A percentile compares a stretch with the other conserved stretches of the same genome.
These are phyloP conservation scores for Hansenula sp. DNA, from an alignment of 1,139 yeast species.

Conservation along the genomic window DNA sequence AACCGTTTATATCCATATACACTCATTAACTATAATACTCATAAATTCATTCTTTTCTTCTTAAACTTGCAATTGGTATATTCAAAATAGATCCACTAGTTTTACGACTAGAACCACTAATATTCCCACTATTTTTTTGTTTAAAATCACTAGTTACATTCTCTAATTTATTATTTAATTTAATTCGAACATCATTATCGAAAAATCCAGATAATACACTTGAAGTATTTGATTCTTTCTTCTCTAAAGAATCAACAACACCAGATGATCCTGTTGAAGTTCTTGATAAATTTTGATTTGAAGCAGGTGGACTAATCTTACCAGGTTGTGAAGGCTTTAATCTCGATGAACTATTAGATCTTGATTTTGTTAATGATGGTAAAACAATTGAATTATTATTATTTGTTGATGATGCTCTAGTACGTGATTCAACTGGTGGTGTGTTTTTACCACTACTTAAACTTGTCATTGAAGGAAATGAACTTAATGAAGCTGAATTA, in stretches of 20 bases:
- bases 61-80: constrained; percentile 19
- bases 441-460: constrained; percentile 14
- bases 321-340: constrained; percentile 9
- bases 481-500: constrained; percentile 8
- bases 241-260: background rate
- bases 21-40: background rate
- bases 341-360: constrained; percentile 17
- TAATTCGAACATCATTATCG: constrained; percentile 10
- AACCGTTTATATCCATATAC: too few species aligned
- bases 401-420: background rate
- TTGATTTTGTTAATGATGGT: constrained; percentile 14
- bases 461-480: constrained; percentile 21
- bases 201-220: background rate
- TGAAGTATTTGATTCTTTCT: background rate
- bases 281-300: constrained; percentile 4
- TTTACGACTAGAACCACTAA: constrained; percentile 3
- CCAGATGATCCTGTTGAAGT: background rate
- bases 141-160: background rate
- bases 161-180: constrained; percentile 6
- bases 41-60: constrained; percentile 6
- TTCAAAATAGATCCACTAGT: constrained; percentile 11
- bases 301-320: constrained; percentile 10
- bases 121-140: too few species aligned
- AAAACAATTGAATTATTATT: constrained; percentile 6
- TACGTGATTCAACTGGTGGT: constrained; percentile 7